Conservation (phyloP, 148 eudicot species). For the Silene latifolia region DNA sequence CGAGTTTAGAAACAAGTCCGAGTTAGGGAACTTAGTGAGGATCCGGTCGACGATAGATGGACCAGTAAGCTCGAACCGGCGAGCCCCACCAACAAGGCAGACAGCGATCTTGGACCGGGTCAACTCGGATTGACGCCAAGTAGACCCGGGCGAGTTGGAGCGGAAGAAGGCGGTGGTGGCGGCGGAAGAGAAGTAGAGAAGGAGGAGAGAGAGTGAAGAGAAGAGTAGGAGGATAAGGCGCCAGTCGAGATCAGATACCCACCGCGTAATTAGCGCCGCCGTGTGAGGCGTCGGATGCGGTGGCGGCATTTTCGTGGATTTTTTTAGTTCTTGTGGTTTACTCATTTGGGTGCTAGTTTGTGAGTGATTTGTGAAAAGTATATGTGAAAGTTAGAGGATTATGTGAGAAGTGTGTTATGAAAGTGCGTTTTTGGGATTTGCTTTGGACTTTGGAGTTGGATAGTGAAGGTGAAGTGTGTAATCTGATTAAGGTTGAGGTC, state of each 20-base stretch:
- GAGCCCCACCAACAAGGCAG: constrained; percentile 84
- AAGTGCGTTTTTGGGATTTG: too few relatives aligned
- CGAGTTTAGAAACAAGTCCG: constrained; percentile 71
- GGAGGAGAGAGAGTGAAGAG: constrained; percentile 41
- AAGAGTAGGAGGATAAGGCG: constrained; percentile 40
- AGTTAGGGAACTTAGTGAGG: constrained; percentile 41
- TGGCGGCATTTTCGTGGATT: background rate
- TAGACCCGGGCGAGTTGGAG: background rate
- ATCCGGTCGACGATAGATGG: constrained; percentile 73
- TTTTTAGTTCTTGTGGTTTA: too few relatives aligned
- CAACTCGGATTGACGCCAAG: constrained; percentile 22
- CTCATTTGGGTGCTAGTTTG: too few relatives aligned
- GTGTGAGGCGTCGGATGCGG: background rate
- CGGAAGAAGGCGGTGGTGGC: constrained; percentile 11
- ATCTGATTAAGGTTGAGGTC: too few relatives aligned
- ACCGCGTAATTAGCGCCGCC: constrained; percentile 21
- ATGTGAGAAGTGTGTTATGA: too few relatives aligned
- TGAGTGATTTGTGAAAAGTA: too few relatives aligned
- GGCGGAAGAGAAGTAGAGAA: constrained; percentile 29
- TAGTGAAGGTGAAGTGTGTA: too few relatives aligned
- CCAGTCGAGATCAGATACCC: constrained; percentile 51
- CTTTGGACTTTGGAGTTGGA: too few relatives aligned
- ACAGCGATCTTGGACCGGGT: constrained; percentile 65
- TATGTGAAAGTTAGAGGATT: too few relatives aligned
- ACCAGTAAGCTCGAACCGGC: constrained; percentile 87